Percentiles rank a stretch among this genome's conserved stretches.
Conservation (phyloP, 345 rosid species). For the Pistacia atlantica region DNA sequence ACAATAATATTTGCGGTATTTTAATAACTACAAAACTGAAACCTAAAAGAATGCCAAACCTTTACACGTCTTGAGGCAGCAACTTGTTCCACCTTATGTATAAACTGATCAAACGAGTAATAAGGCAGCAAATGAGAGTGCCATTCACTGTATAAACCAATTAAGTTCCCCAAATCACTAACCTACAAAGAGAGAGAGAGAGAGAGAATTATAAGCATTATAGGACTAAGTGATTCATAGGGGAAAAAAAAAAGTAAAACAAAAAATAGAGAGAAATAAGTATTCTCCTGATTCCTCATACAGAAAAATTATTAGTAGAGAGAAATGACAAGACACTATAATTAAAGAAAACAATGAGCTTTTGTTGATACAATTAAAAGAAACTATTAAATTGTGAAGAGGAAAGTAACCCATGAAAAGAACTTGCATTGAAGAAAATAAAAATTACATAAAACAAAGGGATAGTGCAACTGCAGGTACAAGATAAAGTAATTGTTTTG, state of each 20-base stretch:
- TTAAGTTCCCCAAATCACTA: constrained; percentile 72
- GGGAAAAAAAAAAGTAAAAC: too few species aligned
- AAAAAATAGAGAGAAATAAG: not conserved
- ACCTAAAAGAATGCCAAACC: constrained; percentile 40
- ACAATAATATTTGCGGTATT: not conserved
- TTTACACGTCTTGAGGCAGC: constrained; percentile 75
- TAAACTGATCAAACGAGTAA: constrained; percentile 84
- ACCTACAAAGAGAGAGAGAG: constrained; percentile 38
- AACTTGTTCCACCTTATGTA: constrained; percentile 77
- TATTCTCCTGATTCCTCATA: not conserved
- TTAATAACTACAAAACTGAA: not conserved
- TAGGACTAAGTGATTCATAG: not conserved
- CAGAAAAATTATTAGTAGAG: not conserved
- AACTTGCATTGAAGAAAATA: not conserved
- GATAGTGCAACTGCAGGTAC: not conserved
- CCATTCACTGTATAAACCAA: constrained; percentile 82
- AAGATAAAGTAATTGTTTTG: not conserved
- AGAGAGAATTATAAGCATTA: not conserved
- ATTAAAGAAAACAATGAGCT: not conserved
- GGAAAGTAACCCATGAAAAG: not conserved
- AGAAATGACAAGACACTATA: not conserved
- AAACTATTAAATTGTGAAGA: too few species aligned
- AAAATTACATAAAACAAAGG: not conserved
- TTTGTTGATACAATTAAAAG: not conserved
- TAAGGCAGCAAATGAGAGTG: constrained; percentile 79